A percentile compares a stretch with the other conserved stretches of the same genome.
These are phyloP conservation scores for Lyophyllum decastes DNA, from an alignment of 768 basidiomycete genomes.

Conservation along the genomic window DNA sequence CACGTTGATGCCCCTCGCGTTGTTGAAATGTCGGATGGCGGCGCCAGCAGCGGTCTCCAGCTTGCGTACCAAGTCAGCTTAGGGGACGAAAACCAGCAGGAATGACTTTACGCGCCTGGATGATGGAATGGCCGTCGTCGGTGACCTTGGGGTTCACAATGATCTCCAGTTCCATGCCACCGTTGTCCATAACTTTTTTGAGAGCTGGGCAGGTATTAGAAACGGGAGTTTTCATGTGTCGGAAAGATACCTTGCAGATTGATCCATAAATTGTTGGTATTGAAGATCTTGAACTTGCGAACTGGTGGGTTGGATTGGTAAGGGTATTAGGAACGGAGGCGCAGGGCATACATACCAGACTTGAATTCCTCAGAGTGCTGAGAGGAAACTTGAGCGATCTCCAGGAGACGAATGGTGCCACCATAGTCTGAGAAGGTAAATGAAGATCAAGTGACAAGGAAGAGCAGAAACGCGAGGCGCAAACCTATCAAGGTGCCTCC, in stretches of 20 bases:
- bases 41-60: slow-evolving; percentile 82
- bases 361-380: slow-evolving; percentile 89
- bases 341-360: slow-evolving; percentile 37
- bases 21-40: slow-evolving; percentile 80
- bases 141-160: slow-evolving; percentile 75
- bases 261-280: slow-evolving; percentile 72
- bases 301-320: slow-evolving; percentile 24
- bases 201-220: slow-evolving; percentile 42
- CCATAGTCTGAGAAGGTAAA: slow-evolving; percentile 80
- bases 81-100: background rate
- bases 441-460: background rate
- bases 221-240: background rate
- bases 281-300: slow-evolving; percentile 82
- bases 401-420: slow-evolving; percentile 83
- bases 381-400: slow-evolving; percentile 92
- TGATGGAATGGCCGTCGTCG: slow-evolving; percentile 68
- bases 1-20: slow-evolving; percentile 79
- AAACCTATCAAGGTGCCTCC: slow-evolving; percentile 70
- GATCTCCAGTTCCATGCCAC: slow-evolving; percentile 74
- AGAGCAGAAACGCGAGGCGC: background rate
- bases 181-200: slow-evolving; percentile 73
- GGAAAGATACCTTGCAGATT: slow-evolving; percentile 11
- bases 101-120: slow-evolving; percentile 44
- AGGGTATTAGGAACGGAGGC: background rate
- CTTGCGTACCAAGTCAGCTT: slow-evolving; percentile 21